Evolutionary conservation across 441 rosid species (phyloP).

Genomic region (Pelargonium australe): DNA sequence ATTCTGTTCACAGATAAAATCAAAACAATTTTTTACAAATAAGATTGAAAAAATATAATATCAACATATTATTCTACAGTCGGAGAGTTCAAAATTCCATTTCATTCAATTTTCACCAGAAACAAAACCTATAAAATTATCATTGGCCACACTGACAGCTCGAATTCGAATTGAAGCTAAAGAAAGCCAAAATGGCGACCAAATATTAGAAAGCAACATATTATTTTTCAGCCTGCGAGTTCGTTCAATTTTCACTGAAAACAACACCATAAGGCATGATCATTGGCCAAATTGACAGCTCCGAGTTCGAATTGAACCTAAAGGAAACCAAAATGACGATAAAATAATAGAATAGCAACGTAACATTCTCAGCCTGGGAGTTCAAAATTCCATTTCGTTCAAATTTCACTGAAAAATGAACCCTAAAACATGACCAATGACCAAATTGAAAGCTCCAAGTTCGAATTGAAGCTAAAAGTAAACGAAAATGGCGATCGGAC

Average conservation of each 20-base stretch:
- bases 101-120: not conserved
- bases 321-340: not conserved
- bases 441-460: not conserved
- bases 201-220: not conserved
- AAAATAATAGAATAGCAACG: not conserved
- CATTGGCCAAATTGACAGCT: not conserved
- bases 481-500: not conserved
- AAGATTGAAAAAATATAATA: not conserved
- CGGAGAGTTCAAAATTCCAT: not conserved
- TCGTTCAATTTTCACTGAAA: not conserved
- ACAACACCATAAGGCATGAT: not conserved
- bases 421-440: not conserved
- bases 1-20: conserved; percentile 13
- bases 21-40: not conserved
- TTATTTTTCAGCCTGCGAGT: not conserved
- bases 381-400: not conserved
- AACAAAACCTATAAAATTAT: not conserved
- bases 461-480: not conserved
- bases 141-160: not conserved
- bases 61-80: not conserved
- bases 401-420: not conserved
- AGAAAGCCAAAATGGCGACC: not conserved
- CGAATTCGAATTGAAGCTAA: not conserved
- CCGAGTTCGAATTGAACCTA: not conserved
- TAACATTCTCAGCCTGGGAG: not conserved